Evolutionary conservation across 768 basidiomycete species (phyloP), one percentile per base, ranked within the genome.

Genomic region (Mycena galopus): DNA sequence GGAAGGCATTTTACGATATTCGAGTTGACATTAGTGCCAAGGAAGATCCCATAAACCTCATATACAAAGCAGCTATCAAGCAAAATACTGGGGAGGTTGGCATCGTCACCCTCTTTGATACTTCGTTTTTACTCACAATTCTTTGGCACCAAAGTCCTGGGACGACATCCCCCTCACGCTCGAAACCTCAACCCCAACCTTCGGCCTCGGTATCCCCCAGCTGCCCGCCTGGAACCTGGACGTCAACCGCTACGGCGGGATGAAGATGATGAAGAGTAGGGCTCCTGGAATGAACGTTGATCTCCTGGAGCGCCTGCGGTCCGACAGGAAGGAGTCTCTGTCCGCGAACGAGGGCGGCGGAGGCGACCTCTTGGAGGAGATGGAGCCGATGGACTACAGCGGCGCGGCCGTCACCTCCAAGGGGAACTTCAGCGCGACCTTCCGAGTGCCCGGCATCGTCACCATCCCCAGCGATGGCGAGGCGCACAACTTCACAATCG

Each of bases 401-500:
- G 63, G 32, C 12, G 62, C 71, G 8, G 23, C 61, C 3, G 75
- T 76, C 37, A 65, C 53, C 1, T 77, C 79, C 0, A 74, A 69
- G 32, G 78, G 77, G 7, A 77, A 76, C 23, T 72, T 80, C n/a
- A 82, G 73, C 67, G 77, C 80, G 30, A 78, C 79, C 0, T 80
- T 80, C 73, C 69, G 78, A 1, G 75, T 80, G 0, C 79, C 79
- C 0, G 81, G 80, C 3, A 14, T 77, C 35, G 76, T 77, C 12
- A 76, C 71, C 9, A 75, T 81, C 37, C 79, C 79, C 1, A 78
- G 77, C 51, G 81, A 80, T 25, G 77, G 76, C 10, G 71, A 74
- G 35, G 76, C 69, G 10, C 78, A 79, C 51, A 80, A 77, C 51
- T 78, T 81, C 25, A 82, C 81, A 0, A 79, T 82, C 14, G 78